Percentiles rank a stretch among this genome's conserved stretches.
These are phyloP conservation scores for Strigomonas culicis DNA, from an alignment of 208 protist species.

Conservation along the genomic window DNA sequence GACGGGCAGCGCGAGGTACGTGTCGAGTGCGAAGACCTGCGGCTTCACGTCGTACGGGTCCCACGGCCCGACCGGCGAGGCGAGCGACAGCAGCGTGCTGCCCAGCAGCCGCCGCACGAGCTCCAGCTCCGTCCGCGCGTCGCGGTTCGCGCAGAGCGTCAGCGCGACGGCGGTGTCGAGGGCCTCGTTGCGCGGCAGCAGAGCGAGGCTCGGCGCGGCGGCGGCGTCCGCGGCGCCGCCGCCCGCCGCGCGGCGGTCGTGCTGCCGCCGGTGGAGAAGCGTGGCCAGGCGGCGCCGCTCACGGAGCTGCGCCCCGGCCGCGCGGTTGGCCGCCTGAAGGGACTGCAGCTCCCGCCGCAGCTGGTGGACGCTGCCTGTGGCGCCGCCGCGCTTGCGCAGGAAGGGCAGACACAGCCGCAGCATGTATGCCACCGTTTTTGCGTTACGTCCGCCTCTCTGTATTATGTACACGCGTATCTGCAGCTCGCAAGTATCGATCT, in stretches of 20 bases:
- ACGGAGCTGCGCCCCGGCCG: background rate
- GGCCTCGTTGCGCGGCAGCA: constrained; percentile 63
- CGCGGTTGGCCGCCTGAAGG: constrained; percentile 2
- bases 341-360: constrained; percentile 9
- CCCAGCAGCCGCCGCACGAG: constrained; percentile 73
- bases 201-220: constrained; percentile 11
- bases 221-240: no score
- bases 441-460: no score
- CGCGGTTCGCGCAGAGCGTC: constrained; percentile 63
- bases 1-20: constrained; percentile 82
- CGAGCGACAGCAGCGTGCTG: constrained; percentile 73
- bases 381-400: no score
- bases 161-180: constrained; percentile 80
- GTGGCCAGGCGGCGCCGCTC: constrained; percentile 14
- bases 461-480: no score
- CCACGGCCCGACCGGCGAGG: constrained; percentile 70
- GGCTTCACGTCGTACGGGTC: constrained; percentile 88
- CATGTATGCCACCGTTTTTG: no score
- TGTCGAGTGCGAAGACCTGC: constrained; percentile 84
- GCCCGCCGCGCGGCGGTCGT: no score
- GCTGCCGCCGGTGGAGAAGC: background rate
- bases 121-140: constrained; percentile 79
- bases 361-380: background rate
- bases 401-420: no score
- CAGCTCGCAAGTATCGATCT: no score